Evolutionary conservation across 1,139 yeast species (phyloP), one percentile per base, ranked within the genome.

Genomic region (Nakaseomyces delphensis): DNA sequence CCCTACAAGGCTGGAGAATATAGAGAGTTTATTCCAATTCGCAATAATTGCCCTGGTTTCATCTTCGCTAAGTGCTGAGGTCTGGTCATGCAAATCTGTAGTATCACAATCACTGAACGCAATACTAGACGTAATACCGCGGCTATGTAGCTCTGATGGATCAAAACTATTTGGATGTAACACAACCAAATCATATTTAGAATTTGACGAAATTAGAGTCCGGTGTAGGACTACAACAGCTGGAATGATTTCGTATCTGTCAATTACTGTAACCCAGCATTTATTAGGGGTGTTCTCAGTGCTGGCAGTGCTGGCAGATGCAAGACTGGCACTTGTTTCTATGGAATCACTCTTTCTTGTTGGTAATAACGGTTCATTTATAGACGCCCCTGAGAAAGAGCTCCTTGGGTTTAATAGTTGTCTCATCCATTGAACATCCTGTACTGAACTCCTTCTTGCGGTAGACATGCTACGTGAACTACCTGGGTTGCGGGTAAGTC

Each of bases 371-470:
- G 57, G 54, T 41, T 58, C 60, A 41, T 54, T 50, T 3, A 47
- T 33, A 2, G 60, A 52, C 3, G 48, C 45, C 3, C 60, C 62
- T 2, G 65, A 57, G 36, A 60, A 59, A 1, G 65, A 60, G 44
- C 63, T 58, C 40, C 65, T 48, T 11, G 65, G 65, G 42, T 60
- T 60, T 44, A 59, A 40, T 31, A 54, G 45, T 36, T 58, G 63
- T 41, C 63, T 51, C 15, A 60, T 54, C 50, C 58, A 54, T 38
- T 56, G 58, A 14, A 56, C 58, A 20, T 59, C 64, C 41, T 59
- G 59, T 8, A 58, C 47, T n/a, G 63, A 58, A 19, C 59, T 48
- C 11, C 62, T 44, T 42, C 63, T 50, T 14, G 38, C 29, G 21
- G 40, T 24, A 25, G 39, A n/a, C 25, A 33, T 19, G 16, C 29